Percentiles rank a stretch among this genome's conserved stretches.
These are phyloP conservation scores for Aspergillus unguis DNA, from an alignment of 2,329 filamentous ascomycete genomes.

Conservation along the genomic window DNA sequence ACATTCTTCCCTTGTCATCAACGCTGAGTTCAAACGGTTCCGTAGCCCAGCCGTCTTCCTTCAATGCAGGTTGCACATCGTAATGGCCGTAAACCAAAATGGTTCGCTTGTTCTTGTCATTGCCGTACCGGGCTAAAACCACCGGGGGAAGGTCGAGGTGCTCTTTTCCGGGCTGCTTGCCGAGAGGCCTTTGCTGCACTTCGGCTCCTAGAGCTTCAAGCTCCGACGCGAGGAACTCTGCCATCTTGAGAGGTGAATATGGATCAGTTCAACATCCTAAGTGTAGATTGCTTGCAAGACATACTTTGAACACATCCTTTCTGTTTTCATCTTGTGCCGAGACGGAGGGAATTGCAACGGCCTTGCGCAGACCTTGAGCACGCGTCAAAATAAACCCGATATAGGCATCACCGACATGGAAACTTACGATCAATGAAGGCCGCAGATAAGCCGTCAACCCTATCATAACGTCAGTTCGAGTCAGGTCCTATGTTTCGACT, in stretches of 20 bases:
- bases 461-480: conserved; percentile 17
- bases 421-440: conserved; percentile 75
- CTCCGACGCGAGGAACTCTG: conserved; percentile 80
- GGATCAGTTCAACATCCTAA: neutral
- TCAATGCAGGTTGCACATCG: conserved; percentile 92
- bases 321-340: conserved; percentile 87
- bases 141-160: conserved; percentile 89
- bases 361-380: conserved; percentile 64
- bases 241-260: conserved; percentile 60
- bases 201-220: conserved; percentile 79
- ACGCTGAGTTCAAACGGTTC: conserved; percentile 88
- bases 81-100: conserved; percentile 98
- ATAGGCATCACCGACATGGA: conserved; percentile 1
- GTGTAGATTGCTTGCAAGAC: conserved; percentile 12
- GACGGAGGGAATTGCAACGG: conserved; percentile 93
- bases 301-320: conserved; percentile 79
- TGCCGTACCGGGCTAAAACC: conserved; percentile 86
- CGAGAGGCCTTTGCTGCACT: conserved; percentile 81
- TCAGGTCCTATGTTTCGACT: neutral
- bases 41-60: conserved; percentile 92
- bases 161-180: conserved; percentile 88
- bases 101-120: conserved; percentile 86
- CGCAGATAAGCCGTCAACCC: conserved; percentile 71
- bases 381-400: conserved; percentile 7
- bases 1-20: conserved; percentile 92